Base-by-base conservation (phyloP, 768 basidiomycete genomes). In the Obba rivulosa region DNA sequence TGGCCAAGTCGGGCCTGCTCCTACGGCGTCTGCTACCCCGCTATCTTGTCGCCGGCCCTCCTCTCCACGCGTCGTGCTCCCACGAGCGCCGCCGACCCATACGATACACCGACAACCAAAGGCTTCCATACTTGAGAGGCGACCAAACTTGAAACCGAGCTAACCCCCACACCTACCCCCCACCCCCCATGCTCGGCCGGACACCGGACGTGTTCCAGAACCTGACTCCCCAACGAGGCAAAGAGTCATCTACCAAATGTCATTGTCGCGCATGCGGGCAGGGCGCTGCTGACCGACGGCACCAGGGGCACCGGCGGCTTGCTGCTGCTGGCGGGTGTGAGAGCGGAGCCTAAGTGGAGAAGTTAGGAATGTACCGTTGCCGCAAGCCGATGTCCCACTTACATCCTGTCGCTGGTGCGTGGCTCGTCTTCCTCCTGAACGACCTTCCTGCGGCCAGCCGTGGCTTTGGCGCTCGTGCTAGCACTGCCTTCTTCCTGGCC, bases 351-450 rank as follows among this genome's bases (percentile, higher is more conserved):
- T 90, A 60, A 41, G 44, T 39, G 47, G 18, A 50, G 46, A 49
- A 37, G 50, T 44, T 55, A 51, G 55, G 45, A 43, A 50, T 21
- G 40, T 41, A 51, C 45, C 45, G 47, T 38, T 34, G 41, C 28
- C 40, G 37, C 34, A 50, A 59, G 39, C 48, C 35, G 43, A 42
- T 25, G 24, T 45, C 41, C 46, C 46, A 69, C 86, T 74, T 74
- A 91, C 88, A 90, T 88, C 65, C 88, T 72, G 65, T 90, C 88
- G 61, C 81, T 89, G 47, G 77, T 75, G 55, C 85, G 83, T 60
- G 84, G 88, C 60, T 91, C 87, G 47, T 91, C 88, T 45, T 89
- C 87, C 57, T 91, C 88, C 59, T 87, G 85, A 38, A 88, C 81
- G 20, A 90, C 83, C 74, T 90, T 91, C 62, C 87, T 77, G 59